Base-by-base conservation (phyloP, 805 yeast genomes). In the Lachancea lanzarotensis region DNA sequence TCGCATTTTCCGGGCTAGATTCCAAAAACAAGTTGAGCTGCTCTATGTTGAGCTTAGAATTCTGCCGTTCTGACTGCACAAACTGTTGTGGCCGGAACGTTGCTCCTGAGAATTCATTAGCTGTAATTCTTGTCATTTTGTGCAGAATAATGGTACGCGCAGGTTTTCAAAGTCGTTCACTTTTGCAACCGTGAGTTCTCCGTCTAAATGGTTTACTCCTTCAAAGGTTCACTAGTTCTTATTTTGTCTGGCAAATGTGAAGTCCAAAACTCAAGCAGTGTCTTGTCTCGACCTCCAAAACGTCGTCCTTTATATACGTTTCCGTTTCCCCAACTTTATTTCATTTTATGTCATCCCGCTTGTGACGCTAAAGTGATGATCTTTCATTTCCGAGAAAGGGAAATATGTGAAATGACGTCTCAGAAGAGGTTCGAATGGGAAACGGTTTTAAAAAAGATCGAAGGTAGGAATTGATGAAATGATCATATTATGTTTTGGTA, bases 21-120 rank as follows among this genome's bases (percentile, higher is more conserved):
- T 80, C 86, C 46, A 80, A 55, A 57, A 80, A 80, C 30, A 71
- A 67, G 60, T 79, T 78, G 71, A 80, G 63, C 51, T 67, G 65
- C 51, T 73, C 69, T 25, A 69, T 53, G 42, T 70, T 65, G 46
- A 80, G 67, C 29, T 63, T 57, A 19, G 75, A 71, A 22, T 54
- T 49, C 2, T 60, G 55, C 51, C 86, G 69, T 52, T 79, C 84
- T 31, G 60, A 56, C 35, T 55, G 59, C 34, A 69, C 52, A 29
- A 65, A 49, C 43, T 52, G 57, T 38, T 53, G 55, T 8, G 67
- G 65, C 17, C 52, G 52, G 22, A 59, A 55, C 7, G 56, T 59
- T 2, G 54, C 52, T 12, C 58, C 51, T 10, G 47, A 40, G 4
- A 33, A 40, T 26, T 58, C 48, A 12, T 48, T 41, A 8, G 60